Base-by-base conservation (phyloP, 495 filamentous ascomycete genomes). In the Cryomyces minteri region DNA sequence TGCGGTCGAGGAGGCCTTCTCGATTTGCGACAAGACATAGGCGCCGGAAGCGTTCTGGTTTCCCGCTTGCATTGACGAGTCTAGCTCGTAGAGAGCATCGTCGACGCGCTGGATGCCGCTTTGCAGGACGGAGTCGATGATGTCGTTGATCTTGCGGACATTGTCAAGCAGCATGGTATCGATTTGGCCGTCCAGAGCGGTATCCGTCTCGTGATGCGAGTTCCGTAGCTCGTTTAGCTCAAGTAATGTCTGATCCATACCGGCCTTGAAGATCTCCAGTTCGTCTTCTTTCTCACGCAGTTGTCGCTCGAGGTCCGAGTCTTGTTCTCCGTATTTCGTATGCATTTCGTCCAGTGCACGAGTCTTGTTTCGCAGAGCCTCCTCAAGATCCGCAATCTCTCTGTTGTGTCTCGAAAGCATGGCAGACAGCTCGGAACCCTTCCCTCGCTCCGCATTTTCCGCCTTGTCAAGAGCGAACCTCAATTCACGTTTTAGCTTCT, bases 31-130 rank as follows among this genome's bases (percentile, higher is more conserved):
- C 14, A 95, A 69, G 18, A 98, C 86, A 57, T 93, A 95, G 2
- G 87, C 74, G n/a, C 90, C 84, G 29, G 88, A 92, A 3, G 90
- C 90, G 54, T 88, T 96, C 66, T 95, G 88, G 64, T 98, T 98
- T 55, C 90, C 90, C 39, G 90, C 90, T 60, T 95, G 88, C 86
- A 94, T 96, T 43, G 82, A 77, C 4, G 90, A 95, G 59, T 98
- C 90, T 29, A 98, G 70, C 61, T 98, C 90, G 62, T 98, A 98
- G 28, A 98, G 64, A 43, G 90, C 86, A 62, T 98, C 90, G 55
- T 98, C 90, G 39, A 98, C 87, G 36, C 90, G 81, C 61, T 88
- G 80, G 44, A 96, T 86, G 57, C 86, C 92, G 43, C 84, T 77
- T 62, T 94, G 86, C 33, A 98, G 69, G 32, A 98, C 90, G 4